Evolutionary conservation across 2,329 filamentous ascomycete species (phyloP).

Genomic region (Colletotrichum orchidophilum): DNA sequence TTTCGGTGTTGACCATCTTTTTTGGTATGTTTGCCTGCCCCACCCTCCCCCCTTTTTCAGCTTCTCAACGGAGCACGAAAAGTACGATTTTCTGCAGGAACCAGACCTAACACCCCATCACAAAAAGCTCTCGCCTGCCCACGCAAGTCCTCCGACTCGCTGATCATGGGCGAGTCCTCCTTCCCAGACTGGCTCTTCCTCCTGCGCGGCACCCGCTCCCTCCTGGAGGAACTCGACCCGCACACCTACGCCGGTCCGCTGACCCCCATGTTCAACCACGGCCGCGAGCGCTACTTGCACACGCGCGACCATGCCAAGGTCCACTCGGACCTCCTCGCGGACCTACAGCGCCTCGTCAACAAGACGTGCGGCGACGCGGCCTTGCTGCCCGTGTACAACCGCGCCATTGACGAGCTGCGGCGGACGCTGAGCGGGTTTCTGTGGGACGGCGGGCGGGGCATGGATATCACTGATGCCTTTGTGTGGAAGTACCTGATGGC

Average conservation of each 20-base stretch:
- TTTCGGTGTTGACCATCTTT: conserved; percentile 46
- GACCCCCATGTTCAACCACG: conserved; percentile 38
- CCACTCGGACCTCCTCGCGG: conserved; percentile 33
- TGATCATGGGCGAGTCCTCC: conserved; percentile 41
- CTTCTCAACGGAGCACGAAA: no score
- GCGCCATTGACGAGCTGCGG: conserved; percentile 36
- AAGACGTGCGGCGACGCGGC: conserved; percentile 33
- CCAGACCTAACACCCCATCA: not conserved
- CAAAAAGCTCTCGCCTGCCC: conserved; percentile 39
- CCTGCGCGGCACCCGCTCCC: conserved; percentile 40
- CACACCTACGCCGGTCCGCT: conserved; percentile 32
- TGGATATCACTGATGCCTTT: conserved; percentile 50
- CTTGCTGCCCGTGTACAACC: conserved; percentile 35
- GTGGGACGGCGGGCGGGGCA: conserved; percentile 31
- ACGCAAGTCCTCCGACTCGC: conserved; percentile 40
- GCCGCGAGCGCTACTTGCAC: conserved; percentile 36
- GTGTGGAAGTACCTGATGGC: conserved; percentile 50
- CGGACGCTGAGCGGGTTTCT: conserved; percentile 33
- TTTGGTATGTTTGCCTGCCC: conserved; percentile 38
- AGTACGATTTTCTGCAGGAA: not conserved
- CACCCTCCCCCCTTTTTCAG: not conserved
- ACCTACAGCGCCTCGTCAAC: conserved; percentile 36
- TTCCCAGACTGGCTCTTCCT: conserved; percentile 46
- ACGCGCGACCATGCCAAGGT: conserved; percentile 23
- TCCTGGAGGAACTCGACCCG: conserved; percentile 38